Base-by-base conservation (phyloP, 306 rosid species). In the Cucurbita moschata region DNA sequence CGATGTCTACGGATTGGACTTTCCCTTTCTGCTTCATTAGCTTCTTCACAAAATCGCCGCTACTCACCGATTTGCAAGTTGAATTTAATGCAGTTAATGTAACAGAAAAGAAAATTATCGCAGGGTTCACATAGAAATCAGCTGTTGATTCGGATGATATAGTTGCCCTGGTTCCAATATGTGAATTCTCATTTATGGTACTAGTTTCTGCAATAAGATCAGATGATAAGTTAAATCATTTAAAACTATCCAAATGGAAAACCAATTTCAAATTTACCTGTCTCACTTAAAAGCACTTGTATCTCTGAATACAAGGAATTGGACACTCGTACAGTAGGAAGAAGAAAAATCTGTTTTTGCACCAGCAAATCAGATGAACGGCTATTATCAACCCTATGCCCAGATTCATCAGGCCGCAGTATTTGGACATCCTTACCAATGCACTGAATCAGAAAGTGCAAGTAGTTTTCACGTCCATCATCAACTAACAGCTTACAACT, bases 361-460 rank as follows among this genome's bases (percentile, higher is more conserved):
- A 86, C 88, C 57, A 94, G 68, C 49, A 93, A 81, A 76, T 85
- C 86, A 19, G 87, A 80, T 54, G 87, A 82, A 65, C 68, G 86
- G 23, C 83, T 86, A 44, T 73, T 81, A 74, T 79, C 80, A 38
- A 55, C 73, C 52, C 54, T 80, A 23, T 64, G 58, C 3, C 74
- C 60, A 52, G 87, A 85, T 81, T 78, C 79, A 76, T 80, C 88
- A 75, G 90, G 90, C 35, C 72, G 66, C 71, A 58, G 77, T 73
- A 86, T 67, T 75, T 96, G 97, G 73, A 94, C 87, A 58, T 87
- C 86, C 82, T 87, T 88, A 52, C 83, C 76, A 75, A 88, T 76
- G 76, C 86, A 85, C 76, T 90, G 94, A 82, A 94, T 91, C 76
- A 94, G 88, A 87, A 94, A 94, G 82, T 94, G 88, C 80, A 94